Evolutionary conservation across 2,329 filamentous ascomycete species (phyloP).

Genomic region (Trichoderma brevicompactum): DNA sequence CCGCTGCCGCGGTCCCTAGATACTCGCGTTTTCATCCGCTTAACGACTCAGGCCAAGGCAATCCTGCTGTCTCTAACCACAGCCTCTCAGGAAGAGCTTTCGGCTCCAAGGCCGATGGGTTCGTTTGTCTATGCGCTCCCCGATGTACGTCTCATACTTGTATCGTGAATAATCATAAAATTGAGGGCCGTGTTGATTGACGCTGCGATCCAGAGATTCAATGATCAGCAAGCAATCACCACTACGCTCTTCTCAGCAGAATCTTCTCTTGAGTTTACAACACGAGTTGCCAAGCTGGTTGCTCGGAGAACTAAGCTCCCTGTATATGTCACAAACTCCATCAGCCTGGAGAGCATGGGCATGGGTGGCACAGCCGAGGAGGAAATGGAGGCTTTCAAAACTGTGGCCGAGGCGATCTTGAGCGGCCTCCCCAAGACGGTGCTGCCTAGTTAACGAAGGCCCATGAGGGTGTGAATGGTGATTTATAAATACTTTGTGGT

Average conservation of each 20-base stretch:
- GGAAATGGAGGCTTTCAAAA: conserved; percentile 86
- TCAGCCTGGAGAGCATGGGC: conserved; percentile 73
- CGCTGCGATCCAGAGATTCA: conserved; percentile 49
- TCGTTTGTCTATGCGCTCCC: conserved; percentile 95
- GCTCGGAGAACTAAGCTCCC: conserved; percentile 73
- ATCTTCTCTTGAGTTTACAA: conserved; percentile 82
- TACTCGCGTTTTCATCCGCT: conserved; percentile 63
- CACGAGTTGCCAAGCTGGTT: conserved; percentile 79
- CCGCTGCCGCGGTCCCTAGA: conserved; percentile 64
- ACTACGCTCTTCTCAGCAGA: conserved; percentile 80
- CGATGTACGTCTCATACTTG: conserved; percentile 62
- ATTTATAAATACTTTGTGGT: not conserved
- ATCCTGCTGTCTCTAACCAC: conserved; percentile 67
- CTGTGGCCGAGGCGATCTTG: conserved; percentile 70
- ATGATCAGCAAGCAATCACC: conserved; percentile 67
- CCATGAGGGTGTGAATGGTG: not conserved
- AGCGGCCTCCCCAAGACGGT: conserved; percentile 26
- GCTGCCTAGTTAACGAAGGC: not conserved
- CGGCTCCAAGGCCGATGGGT: conserved; percentile 65
- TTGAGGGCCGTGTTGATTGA: conserved; percentile 13
- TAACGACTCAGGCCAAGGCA: conserved; percentile 62
- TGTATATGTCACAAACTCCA: conserved; percentile 89
- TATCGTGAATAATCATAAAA: not conserved
- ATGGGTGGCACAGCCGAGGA: conserved; percentile 85
- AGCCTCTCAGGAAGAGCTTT: conserved; percentile 56